A percentile compares a stretch with the other conserved stretches of the same genome.
phyloP scores from a whole-genome alignment of 1,284 basidiomycete genomes.

The Cryptococcus wingfieldii region DNA sequence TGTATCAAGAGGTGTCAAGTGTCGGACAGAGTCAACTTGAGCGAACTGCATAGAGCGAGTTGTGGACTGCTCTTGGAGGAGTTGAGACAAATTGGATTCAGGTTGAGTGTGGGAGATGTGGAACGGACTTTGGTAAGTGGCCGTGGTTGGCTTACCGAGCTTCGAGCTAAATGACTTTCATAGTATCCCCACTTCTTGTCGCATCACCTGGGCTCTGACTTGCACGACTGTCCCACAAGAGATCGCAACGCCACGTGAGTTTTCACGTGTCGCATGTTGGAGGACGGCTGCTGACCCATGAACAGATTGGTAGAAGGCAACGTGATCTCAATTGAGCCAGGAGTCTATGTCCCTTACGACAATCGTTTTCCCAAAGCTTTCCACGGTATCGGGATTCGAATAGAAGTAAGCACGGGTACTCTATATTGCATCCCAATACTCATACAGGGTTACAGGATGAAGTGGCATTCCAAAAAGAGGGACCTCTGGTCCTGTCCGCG shows the following conservation, averaged over 20 bases:
- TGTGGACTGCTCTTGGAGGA: constrained; percentile 68
- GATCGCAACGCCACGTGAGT: constrained; percentile 46
- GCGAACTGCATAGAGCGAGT: constrained; percentile 72
- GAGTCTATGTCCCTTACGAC: constrained; percentile 70
- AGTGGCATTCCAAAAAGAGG: constrained; percentile 66
- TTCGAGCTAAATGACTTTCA: constrained; percentile 7
- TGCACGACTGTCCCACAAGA: constrained; percentile 52
- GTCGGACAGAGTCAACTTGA: constrained; percentile 57
- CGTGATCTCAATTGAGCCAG: constrained; percentile 68
- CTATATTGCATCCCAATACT: neutral
- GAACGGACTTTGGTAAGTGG: constrained; percentile 69
- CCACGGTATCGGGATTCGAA: constrained; percentile 82
- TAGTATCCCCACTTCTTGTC: constrained; percentile 74
- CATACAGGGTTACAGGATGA: constrained; percentile 60
- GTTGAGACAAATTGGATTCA: constrained; percentile 77
- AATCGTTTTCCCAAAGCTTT: constrained; percentile 74
- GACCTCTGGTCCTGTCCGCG: constrained; percentile 66
- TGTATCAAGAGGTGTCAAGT: constrained; percentile 53
- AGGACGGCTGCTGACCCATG: neutral
- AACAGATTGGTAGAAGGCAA: constrained; percentile 66
- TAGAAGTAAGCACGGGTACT: constrained; percentile 59
- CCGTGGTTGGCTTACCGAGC: neutral
- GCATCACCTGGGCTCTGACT: constrained; percentile 52
- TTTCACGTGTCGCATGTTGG: neutral
- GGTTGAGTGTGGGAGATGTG: constrained; percentile 61